Conservation (phyloP, 2,329 filamentous ascomycete genomes). For the Aspergillus costaricaensis region DNA sequence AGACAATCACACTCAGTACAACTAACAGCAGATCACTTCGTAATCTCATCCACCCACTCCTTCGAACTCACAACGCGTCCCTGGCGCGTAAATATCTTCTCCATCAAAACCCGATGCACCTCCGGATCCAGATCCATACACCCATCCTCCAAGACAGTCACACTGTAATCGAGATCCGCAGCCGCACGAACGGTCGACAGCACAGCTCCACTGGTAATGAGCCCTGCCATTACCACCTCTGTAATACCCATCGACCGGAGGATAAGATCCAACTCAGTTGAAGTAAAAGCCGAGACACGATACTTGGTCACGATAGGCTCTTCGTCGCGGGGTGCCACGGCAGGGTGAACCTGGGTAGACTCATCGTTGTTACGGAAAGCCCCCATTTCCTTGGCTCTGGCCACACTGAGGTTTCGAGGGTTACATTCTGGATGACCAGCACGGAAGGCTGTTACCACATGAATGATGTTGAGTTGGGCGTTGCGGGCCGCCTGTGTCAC, state of each 20-base stretch:
- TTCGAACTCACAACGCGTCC: slow-evolving; percentile 27
- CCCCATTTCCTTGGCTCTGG: not conserved
- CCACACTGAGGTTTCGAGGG: slow-evolving; percentile 25
- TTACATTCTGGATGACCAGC: slow-evolving; percentile 34
- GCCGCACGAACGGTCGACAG: slow-evolving; percentile 41
- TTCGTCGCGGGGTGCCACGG: slow-evolving; percentile 19
- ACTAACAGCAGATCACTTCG: no score
- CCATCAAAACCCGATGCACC: slow-evolving; percentile 37
- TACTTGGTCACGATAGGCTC: slow-evolving; percentile 40
- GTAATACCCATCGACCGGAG: slow-evolving; percentile 32
- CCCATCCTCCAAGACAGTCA: slow-evolving; percentile 39
- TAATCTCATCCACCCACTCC: slow-evolving; percentile 29
- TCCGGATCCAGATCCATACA: slow-evolving; percentile 38
- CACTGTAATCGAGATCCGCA: slow-evolving; percentile 38
- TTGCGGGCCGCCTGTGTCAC: not conserved
- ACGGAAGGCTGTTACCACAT: slow-evolving; percentile 38
- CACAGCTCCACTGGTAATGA: slow-evolving; percentile 41
- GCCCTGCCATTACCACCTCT: slow-evolving; percentile 36
- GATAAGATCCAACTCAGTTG: slow-evolving; percentile 39
- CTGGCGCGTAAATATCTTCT: slow-evolving; percentile 37
- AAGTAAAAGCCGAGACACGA: slow-evolving; percentile 39
- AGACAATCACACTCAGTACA: no score
- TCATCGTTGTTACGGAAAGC: not conserved
- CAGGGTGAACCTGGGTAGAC: slow-evolving; percentile 25
- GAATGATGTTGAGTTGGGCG: slow-evolving; percentile 21